Conservation (phyloP, 306 rosid genomes). For the Prunus mira region DNA sequence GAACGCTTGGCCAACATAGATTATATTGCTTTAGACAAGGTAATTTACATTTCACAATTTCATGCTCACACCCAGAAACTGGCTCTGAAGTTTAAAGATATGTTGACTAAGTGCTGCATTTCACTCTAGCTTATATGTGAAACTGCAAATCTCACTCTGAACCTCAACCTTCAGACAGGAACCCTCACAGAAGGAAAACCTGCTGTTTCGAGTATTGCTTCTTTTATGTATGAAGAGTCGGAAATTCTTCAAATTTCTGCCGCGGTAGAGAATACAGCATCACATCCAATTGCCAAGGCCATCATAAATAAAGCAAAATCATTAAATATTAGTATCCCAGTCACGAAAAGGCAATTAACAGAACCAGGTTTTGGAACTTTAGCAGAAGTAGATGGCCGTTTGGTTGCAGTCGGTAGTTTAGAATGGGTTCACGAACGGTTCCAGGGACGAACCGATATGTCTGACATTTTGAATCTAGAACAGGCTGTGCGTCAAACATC, state of each 20-base stretch:
- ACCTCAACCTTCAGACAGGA: slow-evolving; percentile 74
- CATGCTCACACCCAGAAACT: neutral
- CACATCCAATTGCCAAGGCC: slow-evolving; percentile 97
- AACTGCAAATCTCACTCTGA: slow-evolving; percentile 24
- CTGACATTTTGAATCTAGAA: slow-evolving; percentile 58
- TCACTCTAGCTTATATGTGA: neutral
- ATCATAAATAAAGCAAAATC: slow-evolving; percentile 73
- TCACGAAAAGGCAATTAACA: slow-evolving; percentile 68
- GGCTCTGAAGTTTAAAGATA: neutral
- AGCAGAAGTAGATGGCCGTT: slow-evolving; percentile 74
- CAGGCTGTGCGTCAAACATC: slow-evolving; percentile 47
- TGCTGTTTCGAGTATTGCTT: slow-evolving; percentile 60
- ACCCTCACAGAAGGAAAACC: slow-evolving; percentile 98
- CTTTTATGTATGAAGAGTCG: slow-evolving; percentile 56
- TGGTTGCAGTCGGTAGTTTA: slow-evolving; percentile 85
- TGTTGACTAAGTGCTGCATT: neutral
- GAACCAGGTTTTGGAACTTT: slow-evolving; percentile 96
- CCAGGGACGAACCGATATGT: slow-evolving; percentile 36
- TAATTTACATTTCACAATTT: slow-evolving; percentile 18
- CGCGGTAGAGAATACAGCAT: slow-evolving; percentile 96
- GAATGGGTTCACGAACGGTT: slow-evolving; percentile 78
- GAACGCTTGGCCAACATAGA: slow-evolving; percentile 81
- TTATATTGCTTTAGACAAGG: slow-evolving; percentile 89
- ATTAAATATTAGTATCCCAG: slow-evolving; percentile 64
- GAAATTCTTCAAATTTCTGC: slow-evolving; percentile 90